Evolutionary conservation across 495 filamentous ascomycete genomes (phyloP).

Genomic region (Aspergillus conjunctus): DNA sequence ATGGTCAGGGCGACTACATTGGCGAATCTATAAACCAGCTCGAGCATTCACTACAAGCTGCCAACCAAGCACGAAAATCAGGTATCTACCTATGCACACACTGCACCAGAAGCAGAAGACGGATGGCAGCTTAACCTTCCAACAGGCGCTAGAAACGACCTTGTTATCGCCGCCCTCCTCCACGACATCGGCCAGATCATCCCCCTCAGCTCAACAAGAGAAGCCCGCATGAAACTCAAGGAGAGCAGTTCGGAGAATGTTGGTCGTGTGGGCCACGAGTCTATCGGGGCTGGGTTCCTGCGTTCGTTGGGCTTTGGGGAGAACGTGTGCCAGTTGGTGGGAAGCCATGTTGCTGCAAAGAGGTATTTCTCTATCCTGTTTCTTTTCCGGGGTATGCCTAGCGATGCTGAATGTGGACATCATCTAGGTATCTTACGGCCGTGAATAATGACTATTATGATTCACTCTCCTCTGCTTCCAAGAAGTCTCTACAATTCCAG

Average conservation of each 20-base stretch:
- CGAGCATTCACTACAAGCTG: conserved; percentile 49
- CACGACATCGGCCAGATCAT: conserved; percentile 52
- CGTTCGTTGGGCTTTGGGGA: conserved; percentile 40
- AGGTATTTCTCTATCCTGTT: conserved; percentile 31
- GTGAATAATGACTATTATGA: conserved; percentile 40
- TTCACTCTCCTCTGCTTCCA: conserved; percentile 40
- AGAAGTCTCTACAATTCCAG: conserved; percentile 44
- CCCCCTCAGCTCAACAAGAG: conserved; percentile 31
- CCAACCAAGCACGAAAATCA: conserved; percentile 34
- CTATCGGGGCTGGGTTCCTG: conserved; percentile 45
- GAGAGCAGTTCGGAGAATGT: conserved; percentile 33
- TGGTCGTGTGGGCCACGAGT: conserved; percentile 47
- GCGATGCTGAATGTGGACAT: not conserved
- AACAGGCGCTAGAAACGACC: conserved; percentile 35
- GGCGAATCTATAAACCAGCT: conserved; percentile 51
- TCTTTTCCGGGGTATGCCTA: not conserved
- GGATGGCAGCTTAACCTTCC: not conserved
- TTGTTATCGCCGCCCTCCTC: conserved; percentile 45
- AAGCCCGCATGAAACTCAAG: conserved; percentile 33
- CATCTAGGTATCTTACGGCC: conserved; percentile 40
- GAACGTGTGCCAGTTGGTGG: conserved; percentile 41
- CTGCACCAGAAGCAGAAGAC: not conserved
- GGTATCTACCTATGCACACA: conserved; percentile 14
- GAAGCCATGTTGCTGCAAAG: conserved; percentile 49
- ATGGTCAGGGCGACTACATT: conserved; percentile 40